Evolutionary conservation across 139 green algal genomes (phyloP), one percentile per base, ranked within the genome.

Genomic region (Pseudopediastrum boryanum): DNA sequence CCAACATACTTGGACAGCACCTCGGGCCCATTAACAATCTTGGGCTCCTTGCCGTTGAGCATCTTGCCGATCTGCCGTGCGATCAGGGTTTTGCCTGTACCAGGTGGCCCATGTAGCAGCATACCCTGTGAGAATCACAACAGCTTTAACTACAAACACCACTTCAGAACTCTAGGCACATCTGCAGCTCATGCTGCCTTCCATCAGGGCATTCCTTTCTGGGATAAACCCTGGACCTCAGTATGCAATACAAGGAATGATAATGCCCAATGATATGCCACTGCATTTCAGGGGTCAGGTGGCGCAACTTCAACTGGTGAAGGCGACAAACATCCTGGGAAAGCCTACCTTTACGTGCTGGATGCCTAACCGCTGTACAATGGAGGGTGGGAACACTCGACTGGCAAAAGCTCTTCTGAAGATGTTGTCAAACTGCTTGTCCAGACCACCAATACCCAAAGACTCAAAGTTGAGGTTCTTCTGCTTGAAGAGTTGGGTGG

Each of bases 71-170:
- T 98, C 82, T 99, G 97, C 0, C 97, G 89, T 0, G 97, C 97
- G 42, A 99, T 99, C 25, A 99, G 90, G 2, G 97, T 99, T 91
- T 99, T 99, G 65, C 97, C 97, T 43, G 96, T 98, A 52, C 94
- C 93, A 42, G 85, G 79, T 3, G 79, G 74, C 19, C 86, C 86
- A 52, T 81, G 85, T 38, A 91, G 84, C 44, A 91, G 50, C 13
- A 91, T 89, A 27, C 86, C 86, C 76, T 91, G 74, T 46, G 50
- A 25, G 0, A 48, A 23, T 51, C 0, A 42, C 23, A 41, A 19
- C 16, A 59, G 50, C 50, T 19, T 21, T 27, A 59, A 21, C 50
- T 21, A 21, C 31, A 16, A 38, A 10, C 58, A 25, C 58, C 13
- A 25, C 58, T 13, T 13, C 58, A 25, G 19, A 93, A n/a, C 58